These are phyloP conservation scores for Mortierella antarctica DNA, from an alignment of 192 early-diverging fungal genomes.

Conservation along the genomic window DNA sequence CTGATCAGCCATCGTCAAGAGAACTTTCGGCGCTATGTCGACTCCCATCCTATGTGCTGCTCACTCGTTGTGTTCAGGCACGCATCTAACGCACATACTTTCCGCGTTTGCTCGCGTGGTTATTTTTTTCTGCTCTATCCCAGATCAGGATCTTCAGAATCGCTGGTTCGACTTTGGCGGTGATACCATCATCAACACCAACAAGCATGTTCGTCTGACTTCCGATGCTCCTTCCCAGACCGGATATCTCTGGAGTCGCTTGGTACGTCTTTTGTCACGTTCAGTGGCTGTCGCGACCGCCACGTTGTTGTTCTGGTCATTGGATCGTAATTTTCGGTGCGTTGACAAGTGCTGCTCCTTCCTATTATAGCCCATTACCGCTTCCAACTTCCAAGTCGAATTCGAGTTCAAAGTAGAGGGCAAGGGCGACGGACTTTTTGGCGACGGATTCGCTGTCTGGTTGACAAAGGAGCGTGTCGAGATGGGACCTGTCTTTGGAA, in stretches of 20 bases:
- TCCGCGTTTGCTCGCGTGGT: too few species aligned
- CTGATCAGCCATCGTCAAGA: too few species aligned
- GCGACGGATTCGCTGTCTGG: conserved; percentile 99
- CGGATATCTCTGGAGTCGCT: conserved; percentile 85
- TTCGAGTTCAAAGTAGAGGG: conserved; percentile 94
- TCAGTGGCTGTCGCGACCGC: neutral
- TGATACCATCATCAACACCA: conserved; percentile 89
- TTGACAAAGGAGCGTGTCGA: conserved; percentile 77
- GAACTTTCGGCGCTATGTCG: too few species aligned
- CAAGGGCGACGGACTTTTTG: conserved; percentile 78
- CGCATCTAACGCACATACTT: too few species aligned
- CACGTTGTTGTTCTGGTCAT: neutral
- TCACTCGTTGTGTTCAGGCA: too few species aligned
- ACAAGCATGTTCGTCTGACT: conserved; percentile 88
- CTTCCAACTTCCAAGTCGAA: conserved; percentile 83
- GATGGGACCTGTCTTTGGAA: conserved; percentile 91
- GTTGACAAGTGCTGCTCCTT: neutral
- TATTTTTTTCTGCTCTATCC: too few species aligned
- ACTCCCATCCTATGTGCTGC: too few species aligned
- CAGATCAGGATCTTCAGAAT: conserved; percentile 81
- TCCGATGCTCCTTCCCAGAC: conserved; percentile 79
- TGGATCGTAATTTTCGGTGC: neutral
- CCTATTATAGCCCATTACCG: conserved; percentile 68
- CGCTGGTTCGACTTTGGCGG: conserved; percentile 98
- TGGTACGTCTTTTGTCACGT: conserved; percentile 49